Evolutionary conservation across 2,329 filamentous ascomycete genomes (phyloP).

Genomic region (Metarhizium guizhouense): DNA sequence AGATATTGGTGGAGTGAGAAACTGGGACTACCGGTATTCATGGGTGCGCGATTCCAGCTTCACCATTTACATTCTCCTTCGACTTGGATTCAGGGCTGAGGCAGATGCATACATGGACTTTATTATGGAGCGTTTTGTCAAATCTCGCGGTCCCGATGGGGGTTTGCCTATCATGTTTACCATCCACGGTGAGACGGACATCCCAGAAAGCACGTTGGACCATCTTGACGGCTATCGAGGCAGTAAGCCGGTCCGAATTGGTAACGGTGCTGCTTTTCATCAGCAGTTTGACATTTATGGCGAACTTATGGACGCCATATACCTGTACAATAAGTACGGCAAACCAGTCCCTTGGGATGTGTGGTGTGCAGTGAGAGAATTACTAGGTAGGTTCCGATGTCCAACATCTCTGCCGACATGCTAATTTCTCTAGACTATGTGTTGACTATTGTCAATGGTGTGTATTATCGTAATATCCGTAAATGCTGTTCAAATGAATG

Average conservation of each 20-base stretch:
- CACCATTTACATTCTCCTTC: constrained; percentile 68
- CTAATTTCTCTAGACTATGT: constrained; percentile 48
- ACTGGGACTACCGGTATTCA: constrained; percentile 67
- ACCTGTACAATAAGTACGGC: constrained; percentile 71
- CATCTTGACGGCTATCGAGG: constrained; percentile 66
- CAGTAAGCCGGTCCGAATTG: constrained; percentile 65
- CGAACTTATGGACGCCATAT: constrained; percentile 68
- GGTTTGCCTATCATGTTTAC: constrained; percentile 75
- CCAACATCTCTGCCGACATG: background rate
- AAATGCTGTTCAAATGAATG: background rate
- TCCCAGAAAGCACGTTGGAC: constrained; percentile 58
- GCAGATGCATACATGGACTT: constrained; percentile 73
- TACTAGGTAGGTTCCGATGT: constrained; percentile 36
- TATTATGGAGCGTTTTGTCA: constrained; percentile 61
- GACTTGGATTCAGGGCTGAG: constrained; percentile 66
- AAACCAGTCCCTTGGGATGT: constrained; percentile 70
- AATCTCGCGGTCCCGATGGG: constrained; percentile 49
- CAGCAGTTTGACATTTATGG: constrained; percentile 74
- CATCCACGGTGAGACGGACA: constrained; percentile 65
- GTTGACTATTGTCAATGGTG: constrained; percentile 53
- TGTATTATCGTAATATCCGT: constrained; percentile 6
- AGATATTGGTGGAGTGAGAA: constrained; percentile 57
- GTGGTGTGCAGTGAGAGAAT: constrained; percentile 61
- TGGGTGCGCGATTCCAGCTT: constrained; percentile 75
- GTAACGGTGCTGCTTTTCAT: constrained; percentile 69